A percentile compares a stretch with the other conserved stretches of the same genome.
Evolutionary conservation across 768 basidiomycete genomes (phyloP).

Genomic region (Kwoniella pini): DNA sequence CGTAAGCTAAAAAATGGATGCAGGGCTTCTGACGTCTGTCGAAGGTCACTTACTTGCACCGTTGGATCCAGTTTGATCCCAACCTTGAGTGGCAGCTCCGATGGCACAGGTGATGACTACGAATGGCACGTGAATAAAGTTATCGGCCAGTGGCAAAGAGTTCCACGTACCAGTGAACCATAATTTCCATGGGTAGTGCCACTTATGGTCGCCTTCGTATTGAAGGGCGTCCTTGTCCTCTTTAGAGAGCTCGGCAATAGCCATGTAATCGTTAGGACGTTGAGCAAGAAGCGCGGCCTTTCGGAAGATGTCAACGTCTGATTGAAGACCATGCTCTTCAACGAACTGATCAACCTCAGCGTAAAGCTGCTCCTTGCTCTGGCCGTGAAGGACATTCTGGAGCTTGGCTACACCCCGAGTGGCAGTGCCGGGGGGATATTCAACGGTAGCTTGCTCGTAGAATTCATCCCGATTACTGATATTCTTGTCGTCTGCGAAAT

Average conservation of each 20-base stretch:
- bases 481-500: no score
- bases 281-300: constrained; percentile 41
- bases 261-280: constrained; percentile 28
- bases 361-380: constrained; percentile 4
- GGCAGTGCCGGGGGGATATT: no score
- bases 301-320: constrained; percentile 16
- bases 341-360: constrained; percentile 16
- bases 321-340: neutral
- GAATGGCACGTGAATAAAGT: no score
- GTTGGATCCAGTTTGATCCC: constrained; percentile 50
- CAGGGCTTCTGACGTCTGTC: no score
- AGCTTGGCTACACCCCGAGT: neutral
- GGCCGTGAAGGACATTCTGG: constrained; percentile 11
- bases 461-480: no score
- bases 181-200: neutral
- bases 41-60: constrained; percentile 28
- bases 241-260: constrained; percentile 22
- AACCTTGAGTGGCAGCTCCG: constrained; percentile 34
- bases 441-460: no score
- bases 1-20: no score
- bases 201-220: constrained; percentile 26
- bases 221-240: constrained; percentile 34
- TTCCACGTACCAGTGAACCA: neutral
- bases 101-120: constrained; percentile 32
- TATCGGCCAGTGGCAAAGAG: neutral